A percentile compares a stretch with the other conserved stretches of the same genome.
Evolutionary conservation across 2,329 filamentous ascomycete species (phyloP).

Genomic region (Nigrospora osmanthi): DNA sequence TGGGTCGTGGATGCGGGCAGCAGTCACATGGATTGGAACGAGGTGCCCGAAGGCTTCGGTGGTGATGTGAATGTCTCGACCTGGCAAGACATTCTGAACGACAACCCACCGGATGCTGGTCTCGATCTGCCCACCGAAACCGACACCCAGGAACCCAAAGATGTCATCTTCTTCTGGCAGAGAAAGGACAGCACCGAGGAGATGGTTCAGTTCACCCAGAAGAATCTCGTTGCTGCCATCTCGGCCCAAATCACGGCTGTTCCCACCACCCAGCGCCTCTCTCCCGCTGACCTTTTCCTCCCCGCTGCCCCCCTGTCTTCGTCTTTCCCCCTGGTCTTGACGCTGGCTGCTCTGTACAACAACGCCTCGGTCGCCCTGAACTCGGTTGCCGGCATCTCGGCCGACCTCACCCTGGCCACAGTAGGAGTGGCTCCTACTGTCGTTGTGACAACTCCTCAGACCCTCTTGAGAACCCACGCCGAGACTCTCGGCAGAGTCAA

Average conservation of each 20-base stretch:
- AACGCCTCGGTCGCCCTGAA: conserved; percentile 84
- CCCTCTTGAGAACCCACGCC: conserved; percentile 60
- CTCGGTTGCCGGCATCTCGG: conserved; percentile 68
- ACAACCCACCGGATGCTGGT: conserved; percentile 50
- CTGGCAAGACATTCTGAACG: conserved; percentile 83
- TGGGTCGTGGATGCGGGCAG: conserved; percentile 92
- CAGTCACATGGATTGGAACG: conserved; percentile 91
- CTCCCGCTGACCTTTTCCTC: conserved; percentile 71
- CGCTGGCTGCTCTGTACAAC: conserved; percentile 74
- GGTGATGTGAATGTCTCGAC: conserved; percentile 74
- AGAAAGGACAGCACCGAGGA: conserved; percentile 47
- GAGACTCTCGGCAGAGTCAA: conserved; percentile 52
- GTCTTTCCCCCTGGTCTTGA: conserved; percentile 71
- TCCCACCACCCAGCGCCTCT: conserved; percentile 67
- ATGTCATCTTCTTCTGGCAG: conserved; percentile 62
- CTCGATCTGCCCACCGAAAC: conserved; percentile 58
- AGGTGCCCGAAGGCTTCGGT: conserved; percentile 70
- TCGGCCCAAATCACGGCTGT: conserved; percentile 70
- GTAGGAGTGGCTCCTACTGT: conserved; percentile 73
- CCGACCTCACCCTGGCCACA: conserved; percentile 66
- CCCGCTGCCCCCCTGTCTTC: conserved; percentile 75
- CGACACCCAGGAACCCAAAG: conserved; percentile 41
- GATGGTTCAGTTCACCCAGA: conserved; percentile 74
- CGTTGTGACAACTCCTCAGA: conserved; percentile 68
- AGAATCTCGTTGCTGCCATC: conserved; percentile 81